Base-by-base conservation (phyloP, 164 flowering plant species). In the Aristolochia fimbriata region DNA sequence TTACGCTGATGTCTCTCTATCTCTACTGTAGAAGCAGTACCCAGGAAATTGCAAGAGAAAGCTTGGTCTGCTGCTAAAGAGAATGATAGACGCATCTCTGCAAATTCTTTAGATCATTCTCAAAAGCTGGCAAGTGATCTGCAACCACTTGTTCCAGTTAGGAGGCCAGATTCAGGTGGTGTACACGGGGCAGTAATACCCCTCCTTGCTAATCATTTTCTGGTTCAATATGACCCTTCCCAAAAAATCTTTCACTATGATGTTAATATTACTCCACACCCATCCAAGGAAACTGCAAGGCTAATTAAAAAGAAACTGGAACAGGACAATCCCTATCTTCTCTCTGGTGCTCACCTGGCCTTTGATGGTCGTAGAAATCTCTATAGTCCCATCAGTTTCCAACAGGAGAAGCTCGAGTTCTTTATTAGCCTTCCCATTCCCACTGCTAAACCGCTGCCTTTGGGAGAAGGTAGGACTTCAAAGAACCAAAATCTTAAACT, bases 141-240 rank as follows among this genome's bases (percentile, higher is more conserved):
- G 58, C 64, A 76, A 65, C 59, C 78, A 64, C 46, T 81, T 21
- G 71, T 70, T 62, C 71, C 77, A 51, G 78, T 78, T 63, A 84
- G 70, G 71, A 92, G 98, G 65, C 98, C 98, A 22, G 98, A 92
- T 55, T 69, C 76, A 52, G 98, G 98, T 30, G 98, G 98, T 21
- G 58, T 65, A 27, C 89, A 92, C 63, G 98, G 96, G 47, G 59
- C 61, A 2, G 77, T 71, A 10, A 83, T 92, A 61, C 65, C 85
- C 64, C 88, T 92, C 54, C 81, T 92, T 54, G 96, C 98, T 33
- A 89, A 92, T 71, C 96, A 92, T 83, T 92, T 89, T 64, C 76
- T 78, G 3, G 96, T 92, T 30, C 70, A 80, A 57, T 89, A 89
- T 50, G 83, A 87, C 33, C 59, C 85, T 31, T 69, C 77, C 0